phyloP scores from a whole-genome alignment of 2,329 filamentous ascomycete species.

The Calonectria hongkongensis region DNA sequence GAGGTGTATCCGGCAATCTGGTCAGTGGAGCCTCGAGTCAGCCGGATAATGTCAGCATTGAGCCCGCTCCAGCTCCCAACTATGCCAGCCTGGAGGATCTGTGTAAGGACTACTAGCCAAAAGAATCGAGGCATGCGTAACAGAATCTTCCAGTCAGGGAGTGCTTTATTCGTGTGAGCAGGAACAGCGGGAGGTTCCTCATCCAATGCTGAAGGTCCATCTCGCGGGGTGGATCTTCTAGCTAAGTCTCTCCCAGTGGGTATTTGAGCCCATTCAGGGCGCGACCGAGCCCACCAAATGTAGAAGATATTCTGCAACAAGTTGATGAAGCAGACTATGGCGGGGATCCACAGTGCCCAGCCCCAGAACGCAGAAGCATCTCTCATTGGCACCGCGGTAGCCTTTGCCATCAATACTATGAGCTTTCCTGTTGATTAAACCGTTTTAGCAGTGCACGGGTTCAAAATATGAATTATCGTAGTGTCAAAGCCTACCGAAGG shows the following conservation, averaged over 20 bases:
- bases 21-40: slow-evolving; percentile 51
- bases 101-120: slow-evolving; percentile 50
- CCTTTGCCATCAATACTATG: slow-evolving; percentile 51
- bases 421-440: slow-evolving; percentile 41
- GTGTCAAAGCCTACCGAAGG: slow-evolving; percentile 40
- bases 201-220: neutral
- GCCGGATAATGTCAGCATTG: slow-evolving; percentile 50
- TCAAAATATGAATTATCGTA: neutral
- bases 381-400: slow-evolving; percentile 53
- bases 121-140: slow-evolving; percentile 50
- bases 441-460: neutral
- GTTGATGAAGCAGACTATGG: slow-evolving; percentile 49
- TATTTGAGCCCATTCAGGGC: slow-evolving; percentile 52
- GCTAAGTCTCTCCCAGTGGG: slow-evolving; percentile 45
- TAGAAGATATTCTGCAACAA: slow-evolving; percentile 50
- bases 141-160: slow-evolving; percentile 39
- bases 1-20: slow-evolving; percentile 55
- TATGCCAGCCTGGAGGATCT: slow-evolving; percentile 50
- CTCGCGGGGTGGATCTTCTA: slow-evolving; percentile 11
- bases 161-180: neutral
- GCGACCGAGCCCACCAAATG: slow-evolving; percentile 49
- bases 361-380: slow-evolving; percentile 54
- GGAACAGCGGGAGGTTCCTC: neutral
- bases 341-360: slow-evolving; percentile 55
- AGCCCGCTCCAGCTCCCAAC: slow-evolving; percentile 48